Evolutionary conservation across 768 basidiomycete genomes (phyloP).

Genomic region (Dentipellis fragilis): DNA sequence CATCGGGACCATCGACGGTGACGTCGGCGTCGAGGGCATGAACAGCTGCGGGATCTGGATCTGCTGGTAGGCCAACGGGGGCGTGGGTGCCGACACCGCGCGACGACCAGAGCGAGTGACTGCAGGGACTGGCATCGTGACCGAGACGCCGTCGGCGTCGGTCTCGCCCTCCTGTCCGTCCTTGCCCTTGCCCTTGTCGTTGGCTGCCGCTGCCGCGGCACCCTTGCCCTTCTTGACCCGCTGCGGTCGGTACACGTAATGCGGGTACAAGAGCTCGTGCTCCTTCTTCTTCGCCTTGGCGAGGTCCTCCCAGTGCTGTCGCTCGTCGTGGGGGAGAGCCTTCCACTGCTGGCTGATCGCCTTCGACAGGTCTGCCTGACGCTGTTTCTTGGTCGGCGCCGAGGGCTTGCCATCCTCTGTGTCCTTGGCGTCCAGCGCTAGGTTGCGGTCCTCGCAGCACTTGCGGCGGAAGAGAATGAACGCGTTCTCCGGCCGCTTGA

Average conservation of each 20-base stretch:
- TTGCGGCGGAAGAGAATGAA: constrained; percentile 79
- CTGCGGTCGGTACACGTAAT: constrained; percentile 74
- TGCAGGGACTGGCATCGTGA: constrained; percentile 23
- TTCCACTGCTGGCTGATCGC: constrained; percentile 80
- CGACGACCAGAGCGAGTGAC: constrained; percentile 29
- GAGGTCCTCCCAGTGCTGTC: constrained; percentile 63
- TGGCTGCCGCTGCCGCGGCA: constrained; percentile 16
- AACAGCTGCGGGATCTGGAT: constrained; percentile 60
- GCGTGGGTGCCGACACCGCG: constrained; percentile 51
- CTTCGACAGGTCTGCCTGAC: constrained; percentile 73
- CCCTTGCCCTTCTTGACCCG: constrained; percentile 46
- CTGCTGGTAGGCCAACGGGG: constrained; percentile 56
- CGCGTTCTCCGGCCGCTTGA: constrained; percentile 77
- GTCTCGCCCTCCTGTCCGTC: constrained; percentile 25
- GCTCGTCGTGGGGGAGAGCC: constrained; percentile 51
- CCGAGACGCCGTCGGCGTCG: constrained; percentile 30
- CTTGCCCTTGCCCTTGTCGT: constrained; percentile 32
- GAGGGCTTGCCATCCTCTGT: constrained; percentile 9
- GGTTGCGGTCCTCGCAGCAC: constrained; percentile 64
- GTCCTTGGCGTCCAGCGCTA: constrained; percentile 34
- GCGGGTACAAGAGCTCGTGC: constrained; percentile 64
- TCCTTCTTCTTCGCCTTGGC: constrained; percentile 77
- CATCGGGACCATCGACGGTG: constrained; percentile 43
- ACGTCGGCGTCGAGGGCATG: constrained; percentile 56
- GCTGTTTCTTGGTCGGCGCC: constrained; percentile 54